A percentile compares a stretch with the other conserved stretches of the same genome.
These are phyloP conservation scores for Podospora conica DNA, from an alignment of 495 filamentous ascomycete species.

Conservation along the genomic window DNA sequence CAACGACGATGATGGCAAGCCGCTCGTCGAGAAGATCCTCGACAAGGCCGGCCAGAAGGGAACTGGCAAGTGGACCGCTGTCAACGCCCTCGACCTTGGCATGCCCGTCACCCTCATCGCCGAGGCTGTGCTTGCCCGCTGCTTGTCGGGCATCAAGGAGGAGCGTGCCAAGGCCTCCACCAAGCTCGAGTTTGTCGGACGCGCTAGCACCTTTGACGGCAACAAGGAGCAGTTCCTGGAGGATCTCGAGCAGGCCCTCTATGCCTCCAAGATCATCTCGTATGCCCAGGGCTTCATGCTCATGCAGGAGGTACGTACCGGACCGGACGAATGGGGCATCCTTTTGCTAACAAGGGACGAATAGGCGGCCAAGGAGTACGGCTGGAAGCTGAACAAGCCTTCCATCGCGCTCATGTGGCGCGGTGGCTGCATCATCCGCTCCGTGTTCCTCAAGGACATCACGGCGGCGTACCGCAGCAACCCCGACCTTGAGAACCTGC, in stretches of 20 bases:
- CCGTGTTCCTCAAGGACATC: constrained; percentile 99
- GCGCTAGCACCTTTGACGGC: constrained; percentile 72
- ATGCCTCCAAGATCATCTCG: constrained; percentile 99
- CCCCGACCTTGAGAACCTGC: constrained; percentile 93
- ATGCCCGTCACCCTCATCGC: constrained; percentile 99
- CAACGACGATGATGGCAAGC: constrained; percentile 85
- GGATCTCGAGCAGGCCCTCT: constrained; percentile 96
- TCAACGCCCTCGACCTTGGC: constrained; percentile 96
- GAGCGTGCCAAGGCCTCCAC: constrained; percentile 81
- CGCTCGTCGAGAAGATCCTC: constrained; percentile 96
- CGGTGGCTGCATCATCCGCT: constrained; percentile 99
- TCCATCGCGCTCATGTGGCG: constrained; percentile 99
- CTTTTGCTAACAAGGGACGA: constrained; percentile 17
- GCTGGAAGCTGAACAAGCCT: constrained; percentile 99
- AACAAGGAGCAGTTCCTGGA: constrained; percentile 90
- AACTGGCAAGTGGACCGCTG: constrained; percentile 99
- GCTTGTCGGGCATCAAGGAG: constrained; percentile 86
- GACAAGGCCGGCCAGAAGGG: constrained; percentile 99
- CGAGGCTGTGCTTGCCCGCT: constrained; percentile 92
- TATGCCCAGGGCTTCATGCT: constrained; percentile 99
- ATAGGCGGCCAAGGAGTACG: constrained; percentile 86
- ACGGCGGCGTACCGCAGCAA: constrained; percentile 91
- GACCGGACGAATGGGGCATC: background rate
- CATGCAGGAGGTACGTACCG: constrained; percentile 80
- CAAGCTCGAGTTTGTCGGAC: constrained; percentile 66